These are phyloP conservation scores for Musa acuminata DNA, from an alignment of 176 grass and related monocot species.

Conservation along the genomic window DNA sequence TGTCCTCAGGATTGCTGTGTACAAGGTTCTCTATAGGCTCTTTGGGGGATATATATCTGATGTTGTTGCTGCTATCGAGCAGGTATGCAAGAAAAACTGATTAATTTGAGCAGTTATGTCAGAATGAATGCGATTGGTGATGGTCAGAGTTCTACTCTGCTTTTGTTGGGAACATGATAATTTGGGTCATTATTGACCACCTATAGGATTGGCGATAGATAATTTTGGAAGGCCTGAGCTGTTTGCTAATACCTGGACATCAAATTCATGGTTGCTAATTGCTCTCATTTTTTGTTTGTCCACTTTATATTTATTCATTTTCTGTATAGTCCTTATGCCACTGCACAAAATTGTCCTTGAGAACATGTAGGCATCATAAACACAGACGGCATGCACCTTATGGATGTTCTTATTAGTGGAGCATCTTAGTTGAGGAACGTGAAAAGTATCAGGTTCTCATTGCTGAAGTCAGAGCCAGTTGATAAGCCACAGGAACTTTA, in stretches of 20 bases:
- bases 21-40: constrained; percentile 96
- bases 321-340: background rate
- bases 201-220: background rate
- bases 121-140: background rate
- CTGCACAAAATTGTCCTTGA: background rate
- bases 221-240: background rate
- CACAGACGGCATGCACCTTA: too few relatives aligned
- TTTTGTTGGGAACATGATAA: too few relatives aligned
- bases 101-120: background rate
- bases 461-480: background rate
- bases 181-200: background rate
- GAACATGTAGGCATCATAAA: background rate
- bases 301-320: background rate
- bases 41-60: constrained; percentile 97
- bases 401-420: background rate
- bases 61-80: constrained; percentile 96
- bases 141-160: background rate
- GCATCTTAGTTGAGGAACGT: background rate
- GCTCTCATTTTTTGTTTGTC: background rate
- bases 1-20: constrained; percentile 72
- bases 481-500: background rate
- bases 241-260: background rate
- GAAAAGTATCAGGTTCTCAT: background rate
- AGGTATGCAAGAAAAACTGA: constrained; percentile 36
- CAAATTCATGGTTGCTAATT: background rate